A percentile compares a stretch with the other conserved stretches of the same genome.
phyloP scores from a whole-genome alignment of 169 alveolate genomes.

The Eimeria tenella region DNA sequence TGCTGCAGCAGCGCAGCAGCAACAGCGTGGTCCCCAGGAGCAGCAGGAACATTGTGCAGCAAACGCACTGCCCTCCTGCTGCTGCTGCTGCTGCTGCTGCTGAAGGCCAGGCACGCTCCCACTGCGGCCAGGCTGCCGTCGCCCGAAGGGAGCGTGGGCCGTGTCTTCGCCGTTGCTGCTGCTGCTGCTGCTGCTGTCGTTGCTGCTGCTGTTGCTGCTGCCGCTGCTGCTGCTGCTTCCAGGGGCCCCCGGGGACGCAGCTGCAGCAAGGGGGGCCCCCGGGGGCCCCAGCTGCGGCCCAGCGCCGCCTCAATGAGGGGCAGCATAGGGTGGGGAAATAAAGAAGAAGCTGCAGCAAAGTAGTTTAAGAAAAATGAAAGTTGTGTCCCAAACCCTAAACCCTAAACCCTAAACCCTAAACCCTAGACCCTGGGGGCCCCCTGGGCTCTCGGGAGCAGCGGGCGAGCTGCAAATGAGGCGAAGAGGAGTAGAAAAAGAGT shows the following conservation, averaged over 20 bases:
- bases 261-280: slow-evolving; percentile 1
- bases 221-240: neutral
- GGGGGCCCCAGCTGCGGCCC: slow-evolving; percentile 18
- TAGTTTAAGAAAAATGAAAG: no score
- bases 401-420: slow-evolving; percentile 5
- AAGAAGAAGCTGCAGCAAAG: no score
- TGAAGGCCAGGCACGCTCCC: neutral
- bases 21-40: neutral
- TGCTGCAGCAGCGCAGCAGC: neutral
- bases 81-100: slow-evolving; percentile 44
- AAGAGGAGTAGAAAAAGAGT: no score
- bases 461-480: no score
- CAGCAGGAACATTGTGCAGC: slow-evolving; percentile 19
- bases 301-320: neutral
- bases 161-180: neutral
- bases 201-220: neutral
- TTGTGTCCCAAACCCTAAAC: neutral
- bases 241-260: neutral
- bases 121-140: no score
- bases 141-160: neutral
- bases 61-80: neutral
- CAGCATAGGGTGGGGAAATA: neutral
- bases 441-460: neutral
- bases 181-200: neutral
- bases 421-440: neutral